Conservation (phyloP, 768 basidiomycete genomes). For the Tephrocybe sp. region DNA sequence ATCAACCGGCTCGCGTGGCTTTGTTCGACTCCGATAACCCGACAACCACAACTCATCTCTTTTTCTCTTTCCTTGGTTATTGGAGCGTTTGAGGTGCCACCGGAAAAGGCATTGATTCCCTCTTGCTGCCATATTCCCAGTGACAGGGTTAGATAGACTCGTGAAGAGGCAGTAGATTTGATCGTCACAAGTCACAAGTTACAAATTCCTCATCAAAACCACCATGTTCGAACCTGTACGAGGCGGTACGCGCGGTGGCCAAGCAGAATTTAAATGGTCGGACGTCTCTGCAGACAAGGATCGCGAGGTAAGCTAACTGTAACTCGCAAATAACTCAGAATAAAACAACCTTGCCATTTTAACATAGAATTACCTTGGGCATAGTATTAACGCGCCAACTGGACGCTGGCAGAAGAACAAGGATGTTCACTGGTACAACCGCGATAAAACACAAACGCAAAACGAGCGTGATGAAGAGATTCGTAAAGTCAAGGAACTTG, state of each 20-base stretch:
- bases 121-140: too few relatives aligned
- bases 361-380: constrained; percentile 87
- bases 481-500: constrained; percentile 77
- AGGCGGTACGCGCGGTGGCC: constrained; percentile 89
- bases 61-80: too few relatives aligned
- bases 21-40: too few relatives aligned
- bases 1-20: too few relatives aligned
- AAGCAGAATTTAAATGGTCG: constrained; percentile 89
- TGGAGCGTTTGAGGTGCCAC: too few relatives aligned
- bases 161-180: background rate
- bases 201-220: background rate
- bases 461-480: constrained; percentile 71
- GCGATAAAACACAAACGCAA: constrained; percentile 49
- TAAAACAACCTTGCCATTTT: background rate
- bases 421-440: constrained; percentile 93
- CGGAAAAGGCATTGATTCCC: too few relatives aligned
- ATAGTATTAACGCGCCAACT: constrained; percentile 92
- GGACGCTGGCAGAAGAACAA: constrained; percentile 98
- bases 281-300: constrained; percentile 93
- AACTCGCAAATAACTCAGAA: background rate
- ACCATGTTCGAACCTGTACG: constrained; percentile 83
- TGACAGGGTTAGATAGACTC: too few relatives aligned
- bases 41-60: too few relatives aligned
- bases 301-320: constrained; percentile 62
- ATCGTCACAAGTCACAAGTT: background rate